Evolutionary conservation across 768 basidiomycete genomes (phyloP).

Genomic region (Lentinula detonsa): DNA sequence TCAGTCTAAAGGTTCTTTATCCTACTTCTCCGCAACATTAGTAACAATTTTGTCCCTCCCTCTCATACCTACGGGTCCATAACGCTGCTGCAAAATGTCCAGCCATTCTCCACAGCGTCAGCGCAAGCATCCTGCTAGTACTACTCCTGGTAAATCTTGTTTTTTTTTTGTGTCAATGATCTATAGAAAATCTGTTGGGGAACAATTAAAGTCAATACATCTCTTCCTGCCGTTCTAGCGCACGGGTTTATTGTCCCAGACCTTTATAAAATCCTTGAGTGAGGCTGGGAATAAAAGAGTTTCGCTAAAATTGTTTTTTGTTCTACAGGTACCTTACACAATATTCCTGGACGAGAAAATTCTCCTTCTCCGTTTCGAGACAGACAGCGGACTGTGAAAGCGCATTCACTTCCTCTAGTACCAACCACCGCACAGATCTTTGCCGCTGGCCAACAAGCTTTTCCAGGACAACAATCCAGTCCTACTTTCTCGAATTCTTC

Average conservation of each 20-base stretch:
- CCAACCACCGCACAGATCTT: constrained; percentile 53
- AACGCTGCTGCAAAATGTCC: constrained; percentile 35
- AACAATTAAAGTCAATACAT: neutral
- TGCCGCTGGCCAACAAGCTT: constrained; percentile 31
- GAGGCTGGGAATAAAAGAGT: neutral
- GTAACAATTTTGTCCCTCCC: constrained; percentile 15
- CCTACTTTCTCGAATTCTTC: constrained; percentile 37
- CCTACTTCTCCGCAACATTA: constrained; percentile 21
- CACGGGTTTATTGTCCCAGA: neutral
- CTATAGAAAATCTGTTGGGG: constrained; percentile 15
- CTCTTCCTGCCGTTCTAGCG: neutral
- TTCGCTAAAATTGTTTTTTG: constrained; percentile 6
- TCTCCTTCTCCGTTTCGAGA: constrained; percentile 45
- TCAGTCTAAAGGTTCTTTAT: constrained; percentile 22
- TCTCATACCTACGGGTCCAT: constrained; percentile 11
- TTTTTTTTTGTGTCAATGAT: constrained; percentile 14
- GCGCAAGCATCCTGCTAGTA: constrained; percentile 36
- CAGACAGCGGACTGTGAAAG: constrained; percentile 49
- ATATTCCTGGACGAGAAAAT: constrained; percentile 35
- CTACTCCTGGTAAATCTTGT: constrained; percentile 39
- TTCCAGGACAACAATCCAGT: constrained; percentile 36
- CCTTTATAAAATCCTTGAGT: neutral
- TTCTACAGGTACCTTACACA: constrained; percentile 33
- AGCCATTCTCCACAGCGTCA: constrained; percentile 54
- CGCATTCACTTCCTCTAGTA: constrained; percentile 58